Percentiles rank a stretch among this genome's conserved stretches.
Evolutionary conservation across 169 alveolate genomes (phyloP).

Genomic region (Babesia bovis): DNA sequence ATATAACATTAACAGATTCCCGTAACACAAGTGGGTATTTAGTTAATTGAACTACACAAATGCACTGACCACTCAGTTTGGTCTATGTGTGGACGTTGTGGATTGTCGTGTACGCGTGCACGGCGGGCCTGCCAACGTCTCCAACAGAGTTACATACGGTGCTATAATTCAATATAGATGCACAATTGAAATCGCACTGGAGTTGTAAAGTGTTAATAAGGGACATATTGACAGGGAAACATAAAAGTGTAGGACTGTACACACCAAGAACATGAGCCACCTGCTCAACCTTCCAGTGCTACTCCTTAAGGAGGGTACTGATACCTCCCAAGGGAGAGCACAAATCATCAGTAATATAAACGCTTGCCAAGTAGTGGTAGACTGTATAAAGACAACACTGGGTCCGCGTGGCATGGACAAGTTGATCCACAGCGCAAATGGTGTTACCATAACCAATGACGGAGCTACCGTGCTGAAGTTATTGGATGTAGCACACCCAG

Average conservation of each 20-base stretch:
- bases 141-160: too few species aligned
- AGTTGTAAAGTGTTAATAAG: constrained; percentile 3
- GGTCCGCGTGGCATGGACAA: constrained; percentile 99
- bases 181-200: too few species aligned
- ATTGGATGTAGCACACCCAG: constrained; percentile 96
- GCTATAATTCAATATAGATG: too few species aligned
- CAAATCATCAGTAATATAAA: constrained; percentile 94
- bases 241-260: too few species aligned
- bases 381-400: constrained; percentile 90
- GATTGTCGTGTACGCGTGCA: constrained; percentile 18
- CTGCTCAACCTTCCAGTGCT: constrained; percentile 87
- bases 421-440: constrained; percentile 87
- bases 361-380: constrained; percentile 93
- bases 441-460: constrained; percentile 94
- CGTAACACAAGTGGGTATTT: too few species aligned
- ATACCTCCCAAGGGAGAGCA: constrained; percentile 93
- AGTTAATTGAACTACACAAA: too few species aligned
- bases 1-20: too few species aligned
- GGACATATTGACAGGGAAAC: neutral
- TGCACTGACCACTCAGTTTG: too few species aligned
- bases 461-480: constrained; percentile 97
- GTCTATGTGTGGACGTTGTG: too few species aligned
- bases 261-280: constrained; percentile 72
- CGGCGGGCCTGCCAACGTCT: constrained; percentile 30
- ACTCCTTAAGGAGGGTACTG: constrained; percentile 95